Base-by-base conservation (phyloP, 2,329 filamentous ascomycete species). In the Fusarium xylarioides region DNA sequence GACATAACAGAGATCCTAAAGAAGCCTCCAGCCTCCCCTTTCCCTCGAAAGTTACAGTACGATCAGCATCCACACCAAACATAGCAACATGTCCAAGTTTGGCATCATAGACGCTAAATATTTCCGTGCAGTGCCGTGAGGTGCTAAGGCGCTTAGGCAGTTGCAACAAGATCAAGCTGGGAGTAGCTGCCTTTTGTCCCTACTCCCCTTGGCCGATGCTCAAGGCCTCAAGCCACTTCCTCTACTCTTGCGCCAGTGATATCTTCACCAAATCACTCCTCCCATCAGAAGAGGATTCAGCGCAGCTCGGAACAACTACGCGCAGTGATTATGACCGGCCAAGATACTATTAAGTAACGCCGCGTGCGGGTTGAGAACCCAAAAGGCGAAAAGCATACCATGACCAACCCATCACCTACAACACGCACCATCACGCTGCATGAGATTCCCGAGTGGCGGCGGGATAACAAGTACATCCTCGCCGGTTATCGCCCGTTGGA, bases 1-100 rank as follows among this genome's bases (percentile, higher is more conserved):
- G 53, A 9, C 59, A 69, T 69, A 69, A 28, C 16, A 70, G 28
- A 35, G 28, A 19, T 38, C 18, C 4, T 19, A 18, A 19, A 19
- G 37, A 40, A 26, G 26, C 26, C 26, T 26, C 26, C 26, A 26
- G 5, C 26, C 26, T 26, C 26, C 26, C 26, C 26, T 26, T 26
- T 26, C 26, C 26, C 26, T 26, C 26, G 26, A 26, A 26, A 26
- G 26, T 26, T 26, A 26, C 26, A 26, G 26, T 26, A 26, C 26
- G 26, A 26, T 26, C 26, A 26, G 26, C 26, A 26, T 26, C 26
- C 26, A 26, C 26, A 26, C 26, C 26, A 26, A 26, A 26, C 26
- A 26, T 26, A 26, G 26, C 26, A 26, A 26, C 26, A 26, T 26
- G 26, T 5, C 26, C 26, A 26, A 26, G 26, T 26, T 26, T 26